These are phyloP conservation scores for Amylocarpus encephaloides DNA, from an alignment of 2,329 filamentous ascomycete genomes.

Conservation along the genomic window DNA sequence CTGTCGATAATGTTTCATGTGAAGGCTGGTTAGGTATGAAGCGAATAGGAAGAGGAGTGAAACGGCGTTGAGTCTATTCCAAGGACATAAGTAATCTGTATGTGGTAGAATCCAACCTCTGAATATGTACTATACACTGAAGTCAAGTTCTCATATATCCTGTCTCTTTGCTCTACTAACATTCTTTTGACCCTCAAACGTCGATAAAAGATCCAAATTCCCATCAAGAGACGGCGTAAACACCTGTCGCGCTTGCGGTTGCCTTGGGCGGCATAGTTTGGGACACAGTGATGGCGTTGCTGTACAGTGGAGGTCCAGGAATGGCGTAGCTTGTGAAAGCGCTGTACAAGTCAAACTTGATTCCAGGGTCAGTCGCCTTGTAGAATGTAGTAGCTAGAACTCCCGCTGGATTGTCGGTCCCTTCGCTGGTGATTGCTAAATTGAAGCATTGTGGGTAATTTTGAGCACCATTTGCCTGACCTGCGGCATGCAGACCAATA, in stretches of 20 bases:
- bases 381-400: slow-evolving; percentile 37
- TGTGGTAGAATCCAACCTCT: too few species aligned
- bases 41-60: too few species aligned
- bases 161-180: too few species aligned
- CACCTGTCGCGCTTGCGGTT: slow-evolving; percentile 17
- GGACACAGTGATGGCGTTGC: slow-evolving; percentile 13
- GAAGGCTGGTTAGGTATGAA: too few species aligned
- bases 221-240: slow-evolving; percentile 11
- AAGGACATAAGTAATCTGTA: too few species aligned
- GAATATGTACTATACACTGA: too few species aligned
- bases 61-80: too few species aligned
- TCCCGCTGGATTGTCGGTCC: slow-evolving; percentile 34
- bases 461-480: slow-evolving; percentile 39
- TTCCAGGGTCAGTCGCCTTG: slow-evolving; percentile 36
- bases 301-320: slow-evolving; percentile 33
- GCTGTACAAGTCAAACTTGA: slow-evolving; percentile 36
- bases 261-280: slow-evolving; percentile 20
- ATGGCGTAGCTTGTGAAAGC: slow-evolving; percentile 30
- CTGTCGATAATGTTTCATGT: too few species aligned
- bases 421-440: slow-evolving; percentile 39
- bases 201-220: too few species aligned
- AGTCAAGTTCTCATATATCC: too few species aligned
- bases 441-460: slow-evolving; percentile 46
- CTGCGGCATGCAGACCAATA: slow-evolving; percentile 27
- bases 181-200: too few species aligned